phyloP scores from a whole-genome alignment of 176 grass and related monocot genomes.

The Musa acuminata region DNA sequence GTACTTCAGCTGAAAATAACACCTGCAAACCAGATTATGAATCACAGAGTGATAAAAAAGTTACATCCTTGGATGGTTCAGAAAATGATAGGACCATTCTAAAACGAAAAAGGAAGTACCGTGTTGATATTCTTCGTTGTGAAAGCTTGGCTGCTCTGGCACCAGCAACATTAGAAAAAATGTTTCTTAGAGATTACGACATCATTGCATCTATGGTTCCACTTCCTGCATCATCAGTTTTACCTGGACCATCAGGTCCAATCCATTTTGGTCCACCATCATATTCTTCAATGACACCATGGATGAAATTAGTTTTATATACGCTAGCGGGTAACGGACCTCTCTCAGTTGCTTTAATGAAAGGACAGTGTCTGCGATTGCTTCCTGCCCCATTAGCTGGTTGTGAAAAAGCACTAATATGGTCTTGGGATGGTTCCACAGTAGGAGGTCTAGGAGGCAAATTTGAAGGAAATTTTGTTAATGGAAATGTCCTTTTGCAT shows the following conservation, averaged over 20 bases:
- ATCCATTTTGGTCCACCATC: slow-evolving; percentile 92
- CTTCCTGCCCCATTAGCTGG: slow-evolving; percentile 79
- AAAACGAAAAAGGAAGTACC: slow-evolving; percentile 81
- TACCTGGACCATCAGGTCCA: slow-evolving; percentile 67
- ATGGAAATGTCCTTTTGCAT: slow-evolving; percentile 80
- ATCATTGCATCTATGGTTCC: slow-evolving; percentile 97
- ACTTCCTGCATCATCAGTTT: slow-evolving; percentile 74
- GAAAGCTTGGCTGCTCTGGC: slow-evolving; percentile 96
- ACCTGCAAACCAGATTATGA: slow-evolving; percentile 15
- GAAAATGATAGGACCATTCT: slow-evolving; percentile 26
- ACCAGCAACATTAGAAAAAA: slow-evolving; percentile 59
- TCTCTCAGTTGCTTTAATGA: slow-evolving; percentile 83
- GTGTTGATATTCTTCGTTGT: slow-evolving; percentile 89
- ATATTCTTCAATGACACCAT: slow-evolving; percentile 90
- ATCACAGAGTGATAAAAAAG: slow-evolving; percentile 17
- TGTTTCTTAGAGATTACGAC: slow-evolving; percentile 89
- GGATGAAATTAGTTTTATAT: slow-evolving; percentile 96
- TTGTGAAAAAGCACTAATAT: slow-evolving; percentile 86
- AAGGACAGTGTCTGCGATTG: slow-evolving; percentile 76
- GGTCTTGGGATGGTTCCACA: slow-evolving; percentile 88
- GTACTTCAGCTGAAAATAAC: slow-evolving; percentile 20
- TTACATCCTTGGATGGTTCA: slow-evolving; percentile 26
- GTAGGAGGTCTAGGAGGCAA: slow-evolving; percentile 79
- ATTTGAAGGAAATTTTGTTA: slow-evolving; percentile 94
- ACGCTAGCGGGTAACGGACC: slow-evolving; percentile 63